A percentile compares a stretch with the other conserved stretches of the same genome.
phyloP scores from a whole-genome alignment of 2,329 filamentous ascomycete genomes.

The Diaporthe citri region DNA sequence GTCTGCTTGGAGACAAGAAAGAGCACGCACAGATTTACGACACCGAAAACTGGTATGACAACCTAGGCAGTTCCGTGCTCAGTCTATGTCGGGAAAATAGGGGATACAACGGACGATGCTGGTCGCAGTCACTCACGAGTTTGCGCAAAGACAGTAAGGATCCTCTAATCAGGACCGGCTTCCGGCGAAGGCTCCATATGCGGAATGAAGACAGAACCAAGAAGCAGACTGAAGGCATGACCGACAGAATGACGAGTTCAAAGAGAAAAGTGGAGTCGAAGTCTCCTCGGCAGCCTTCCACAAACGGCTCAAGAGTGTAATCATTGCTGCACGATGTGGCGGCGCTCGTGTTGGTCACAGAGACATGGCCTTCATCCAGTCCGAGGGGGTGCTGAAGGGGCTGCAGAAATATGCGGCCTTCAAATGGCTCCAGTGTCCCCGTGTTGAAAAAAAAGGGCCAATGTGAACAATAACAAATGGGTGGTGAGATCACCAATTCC shows the following conservation, averaged over 20 bases:
- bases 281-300: slow-evolving; percentile 9
- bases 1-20: background rate
- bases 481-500: background rate
- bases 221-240: slow-evolving; percentile 17
- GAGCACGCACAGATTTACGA: slow-evolving; percentile 3
- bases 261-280: slow-evolving; percentile 33
- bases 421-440: background rate
- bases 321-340: background rate
- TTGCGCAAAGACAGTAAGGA: background rate
- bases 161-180: too few relatives aligned
- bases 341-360: background rate
- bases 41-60: background rate
- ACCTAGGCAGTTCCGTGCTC: background rate
- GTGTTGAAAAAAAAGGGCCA: background rate
- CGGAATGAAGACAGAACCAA: slow-evolving; percentile 1
- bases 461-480: background rate
- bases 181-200: background rate
- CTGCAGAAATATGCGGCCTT: background rate
- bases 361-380: background rate
- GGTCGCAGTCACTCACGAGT: background rate
- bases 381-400: background rate
- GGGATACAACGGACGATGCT: too few relatives aligned
- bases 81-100: background rate
- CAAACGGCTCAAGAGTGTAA: slow-evolving; percentile 10
- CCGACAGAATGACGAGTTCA: slow-evolving; percentile 19